Percentiles rank a stretch among this genome's conserved stretches.
These are phyloP conservation scores for Atkinsonella texensis DNA, from an alignment of 2,329 filamentous ascomycete species.

Conservation along the genomic window DNA sequence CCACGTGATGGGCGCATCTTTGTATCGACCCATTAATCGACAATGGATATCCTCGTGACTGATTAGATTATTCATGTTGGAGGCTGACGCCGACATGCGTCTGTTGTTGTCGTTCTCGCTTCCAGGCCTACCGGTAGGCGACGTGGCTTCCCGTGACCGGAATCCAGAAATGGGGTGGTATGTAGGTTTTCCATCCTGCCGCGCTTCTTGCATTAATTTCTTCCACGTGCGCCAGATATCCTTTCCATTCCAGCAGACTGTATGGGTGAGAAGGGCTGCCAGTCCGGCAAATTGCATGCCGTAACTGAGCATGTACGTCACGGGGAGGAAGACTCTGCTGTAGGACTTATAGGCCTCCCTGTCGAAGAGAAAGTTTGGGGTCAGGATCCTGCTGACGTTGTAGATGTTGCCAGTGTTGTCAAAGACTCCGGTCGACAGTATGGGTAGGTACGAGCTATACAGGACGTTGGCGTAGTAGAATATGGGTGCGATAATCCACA, in stretches of 20 bases:
- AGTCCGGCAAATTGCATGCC: conserved; percentile 77
- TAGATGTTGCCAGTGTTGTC: conserved; percentile 74
- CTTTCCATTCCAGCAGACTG: conserved; percentile 70
- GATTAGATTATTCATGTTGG: conserved; percentile 42
- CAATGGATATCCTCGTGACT: conserved; percentile 72
- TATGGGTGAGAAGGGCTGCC: conserved; percentile 69
- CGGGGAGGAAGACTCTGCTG: conserved; percentile 72
- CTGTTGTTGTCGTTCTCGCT: conserved; percentile 11
- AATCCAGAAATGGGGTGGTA: conserved; percentile 37
- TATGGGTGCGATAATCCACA: conserved; percentile 74
- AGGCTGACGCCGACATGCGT: conserved; percentile 23
- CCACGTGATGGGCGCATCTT: conserved; percentile 72
- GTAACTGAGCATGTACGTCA: conserved; percentile 80
- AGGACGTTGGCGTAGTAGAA: conserved; percentile 72
- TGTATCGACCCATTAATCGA: conserved; percentile 70
- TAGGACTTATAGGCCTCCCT: conserved; percentile 65
- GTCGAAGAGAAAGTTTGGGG: conserved; percentile 67
- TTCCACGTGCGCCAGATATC: conserved; percentile 73
- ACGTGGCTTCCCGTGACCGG: conserved; percentile 13
- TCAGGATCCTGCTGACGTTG: conserved; percentile 70
- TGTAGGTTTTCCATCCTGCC: conserved; percentile 32
- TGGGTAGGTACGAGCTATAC: conserved; percentile 76
- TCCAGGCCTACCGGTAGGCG: conserved; percentile 10
- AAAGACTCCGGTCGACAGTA: conserved; percentile 73
- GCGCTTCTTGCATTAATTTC: conserved; percentile 52